phyloP scores from a whole-genome alignment of 1,284 basidiomycete genomes.

The Paramarasmius palmivorus region DNA sequence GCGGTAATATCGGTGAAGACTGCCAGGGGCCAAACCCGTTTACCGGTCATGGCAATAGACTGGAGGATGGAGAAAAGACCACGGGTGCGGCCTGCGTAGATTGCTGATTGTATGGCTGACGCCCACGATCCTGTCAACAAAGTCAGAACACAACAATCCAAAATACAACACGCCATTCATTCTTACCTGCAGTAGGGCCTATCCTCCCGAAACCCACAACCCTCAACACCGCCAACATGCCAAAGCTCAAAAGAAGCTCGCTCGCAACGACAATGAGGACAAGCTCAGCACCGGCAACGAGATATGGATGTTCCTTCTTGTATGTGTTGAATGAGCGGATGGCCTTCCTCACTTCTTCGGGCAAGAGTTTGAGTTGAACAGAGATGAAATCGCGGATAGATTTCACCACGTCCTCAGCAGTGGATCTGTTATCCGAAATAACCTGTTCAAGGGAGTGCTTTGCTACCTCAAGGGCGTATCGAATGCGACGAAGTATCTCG shows the following conservation, averaged over 20 bases:
- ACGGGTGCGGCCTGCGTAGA: constrained; percentile 4
- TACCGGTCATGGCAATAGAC: constrained; percentile 6
- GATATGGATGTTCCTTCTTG: neutral
- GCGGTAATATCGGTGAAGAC: constrained; percentile 2
- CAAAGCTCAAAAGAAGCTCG: neutral
- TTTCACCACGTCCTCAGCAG: neutral
- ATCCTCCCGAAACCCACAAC: neutral
- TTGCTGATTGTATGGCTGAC: constrained; percentile 3
- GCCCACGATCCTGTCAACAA: constrained; percentile 7
- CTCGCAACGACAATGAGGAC: neutral
- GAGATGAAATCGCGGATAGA: neutral
- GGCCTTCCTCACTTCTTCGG: neutral
- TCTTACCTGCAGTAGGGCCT: neutral
- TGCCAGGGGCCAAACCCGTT: constrained; percentile 3
- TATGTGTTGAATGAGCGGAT: neutral
- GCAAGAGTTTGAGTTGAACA: neutral
- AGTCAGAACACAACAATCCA: neutral
- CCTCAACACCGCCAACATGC: neutral
- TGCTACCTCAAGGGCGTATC: neutral
- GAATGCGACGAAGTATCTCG: constrained; percentile 1
- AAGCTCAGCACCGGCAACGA: neutral
- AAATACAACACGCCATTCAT: neutral
- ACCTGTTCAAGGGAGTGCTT: neutral
- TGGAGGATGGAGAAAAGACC: constrained; percentile 11
- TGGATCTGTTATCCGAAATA: neutral